These are phyloP conservation scores for Phoenix dactylifera DNA, from an alignment of 176 grass and related monocot species.

Conservation along the genomic window DNA sequence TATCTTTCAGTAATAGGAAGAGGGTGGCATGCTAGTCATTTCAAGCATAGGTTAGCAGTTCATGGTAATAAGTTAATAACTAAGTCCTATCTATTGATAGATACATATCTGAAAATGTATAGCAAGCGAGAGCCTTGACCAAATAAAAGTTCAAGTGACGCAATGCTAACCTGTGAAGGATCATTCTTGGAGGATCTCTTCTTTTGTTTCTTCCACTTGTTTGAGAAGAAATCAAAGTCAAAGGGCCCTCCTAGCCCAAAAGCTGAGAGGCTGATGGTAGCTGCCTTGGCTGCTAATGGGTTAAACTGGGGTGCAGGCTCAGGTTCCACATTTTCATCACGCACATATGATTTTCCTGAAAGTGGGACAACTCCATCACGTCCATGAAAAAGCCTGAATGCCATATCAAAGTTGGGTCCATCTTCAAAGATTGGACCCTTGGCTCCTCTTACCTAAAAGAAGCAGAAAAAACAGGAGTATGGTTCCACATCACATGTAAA, in stretches of 20 bases:
- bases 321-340: constrained; percentile 33
- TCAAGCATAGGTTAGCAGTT: no score
- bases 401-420: constrained; percentile 55
- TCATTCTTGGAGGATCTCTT: constrained; percentile 28
- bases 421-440: constrained; percentile 80
- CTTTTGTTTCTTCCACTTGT: constrained; percentile 54
- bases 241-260: constrained; percentile 45
- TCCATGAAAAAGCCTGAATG: constrained; percentile 73
- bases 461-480: not conserved
- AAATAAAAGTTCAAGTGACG: no score
- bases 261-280: constrained; percentile 52
- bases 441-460: constrained; percentile 32
- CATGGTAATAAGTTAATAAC: no score
- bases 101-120: no score
- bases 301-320: constrained; percentile 46
- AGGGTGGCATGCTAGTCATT: no score
- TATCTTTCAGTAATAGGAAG: no score
- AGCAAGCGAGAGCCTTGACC: no score
- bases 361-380: constrained; percentile 66
- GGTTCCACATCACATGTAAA: not conserved
- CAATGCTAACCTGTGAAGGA: constrained; percentile 33
- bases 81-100: no score
- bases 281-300: constrained; percentile 59
- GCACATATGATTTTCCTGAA: constrained; percentile 48
- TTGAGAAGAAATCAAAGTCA: constrained; percentile 57